phyloP scores from a whole-genome alignment of 225 moss, liverwort and hornwort genomes.

The Marchantia polymorpha region DNA sequence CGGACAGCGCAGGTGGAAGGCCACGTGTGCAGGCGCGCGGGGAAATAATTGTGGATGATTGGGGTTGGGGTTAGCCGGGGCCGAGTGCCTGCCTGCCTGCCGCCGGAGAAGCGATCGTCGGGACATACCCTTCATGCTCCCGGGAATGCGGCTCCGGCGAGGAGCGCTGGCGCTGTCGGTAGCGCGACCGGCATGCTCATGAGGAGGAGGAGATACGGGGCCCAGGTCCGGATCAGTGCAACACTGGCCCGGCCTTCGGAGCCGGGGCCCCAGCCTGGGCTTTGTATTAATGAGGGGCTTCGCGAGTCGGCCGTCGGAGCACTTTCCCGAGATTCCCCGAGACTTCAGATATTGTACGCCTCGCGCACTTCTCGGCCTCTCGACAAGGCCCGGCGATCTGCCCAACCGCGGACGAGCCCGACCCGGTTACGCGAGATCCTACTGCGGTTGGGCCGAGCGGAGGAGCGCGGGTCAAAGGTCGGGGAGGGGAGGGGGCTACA shows the following conservation, averaged over 20 bases:
- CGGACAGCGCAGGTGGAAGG: neutral
- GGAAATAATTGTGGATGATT: slow-evolving; percentile 17
- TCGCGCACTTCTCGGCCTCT: too few relatives aligned
- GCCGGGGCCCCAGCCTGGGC: too few relatives aligned
- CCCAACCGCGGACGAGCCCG: too few relatives aligned
- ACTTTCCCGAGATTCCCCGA: too few relatives aligned
- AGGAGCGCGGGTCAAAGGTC: too few relatives aligned
- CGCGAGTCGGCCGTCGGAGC: too few relatives aligned
- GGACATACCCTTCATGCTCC: neutral
- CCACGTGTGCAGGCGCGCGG: slow-evolving; percentile 13
- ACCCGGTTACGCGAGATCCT: too few relatives aligned
- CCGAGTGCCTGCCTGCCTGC: neutral
- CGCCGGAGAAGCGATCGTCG: neutral
- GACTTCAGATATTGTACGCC: too few relatives aligned
- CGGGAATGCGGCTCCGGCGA: slow-evolving; percentile 1
- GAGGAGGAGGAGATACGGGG: neutral
- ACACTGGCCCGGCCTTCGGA: neutral
- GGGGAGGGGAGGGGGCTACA: too few relatives aligned
- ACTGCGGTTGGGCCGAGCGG: too few relatives aligned
- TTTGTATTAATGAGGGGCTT: too few relatives aligned
- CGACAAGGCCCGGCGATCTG: too few relatives aligned
- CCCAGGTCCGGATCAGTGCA: neutral
- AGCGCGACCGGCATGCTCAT: slow-evolving; percentile 3
- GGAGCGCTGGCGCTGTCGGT: slow-evolving; percentile 8
- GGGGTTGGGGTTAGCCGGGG: neutral